Evolutionary conservation across 352 stramenopile genomes (phyloP), one percentile per base, ranked within the genome.

Genomic region (Bremia lactucae): DNA sequence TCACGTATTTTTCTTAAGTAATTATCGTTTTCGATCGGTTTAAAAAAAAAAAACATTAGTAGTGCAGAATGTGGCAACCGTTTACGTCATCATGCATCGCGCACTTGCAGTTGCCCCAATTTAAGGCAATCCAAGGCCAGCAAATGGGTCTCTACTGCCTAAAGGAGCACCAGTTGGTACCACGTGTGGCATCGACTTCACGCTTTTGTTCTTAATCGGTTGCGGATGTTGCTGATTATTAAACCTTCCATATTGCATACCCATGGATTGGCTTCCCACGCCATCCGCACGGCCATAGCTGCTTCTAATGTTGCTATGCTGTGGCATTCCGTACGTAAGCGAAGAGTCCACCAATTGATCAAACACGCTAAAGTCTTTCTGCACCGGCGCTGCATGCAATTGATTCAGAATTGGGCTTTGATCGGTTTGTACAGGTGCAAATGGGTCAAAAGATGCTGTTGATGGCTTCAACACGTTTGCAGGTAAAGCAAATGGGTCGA

Each of bases 81-180:
- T n/a, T n/a, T n/a, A n/a, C n/a, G n/a, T n/a, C n/a, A n/a, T n/a
- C n/a, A n/a, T 6, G 10, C 28, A 13, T 14, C 15, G 11, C 6
- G 2, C 11, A 16, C 15, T 33, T 2, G 4, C 24, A 28, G 24
- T 10, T 28, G 10, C 10, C 24, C 6, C 24, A 10, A 28, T 28
- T 28, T 10, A 28, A 28, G 72, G 72, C 42, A 85, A 43, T n/a
- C 74, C 78, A 15, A 87, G 52, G 6, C 78, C 78, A 4, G 78
- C 74, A 55, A 90, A 90, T 28, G 78, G 78, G 39, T 90, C 78
- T 39, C 74, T 64, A 33, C 55, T 31, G 10, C 46, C 55, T 28
- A 24, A 9, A 22, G 49, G 36, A 13, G 42, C 52, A 22, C 54
- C 56, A 7, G 44, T 36, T 40, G 29, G 25, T 37, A 55, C 44